These are phyloP conservation scores for Jackrogersella multiformis DNA, from an alignment of 495 filamentous ascomycete species.

Conservation along the genomic window DNA sequence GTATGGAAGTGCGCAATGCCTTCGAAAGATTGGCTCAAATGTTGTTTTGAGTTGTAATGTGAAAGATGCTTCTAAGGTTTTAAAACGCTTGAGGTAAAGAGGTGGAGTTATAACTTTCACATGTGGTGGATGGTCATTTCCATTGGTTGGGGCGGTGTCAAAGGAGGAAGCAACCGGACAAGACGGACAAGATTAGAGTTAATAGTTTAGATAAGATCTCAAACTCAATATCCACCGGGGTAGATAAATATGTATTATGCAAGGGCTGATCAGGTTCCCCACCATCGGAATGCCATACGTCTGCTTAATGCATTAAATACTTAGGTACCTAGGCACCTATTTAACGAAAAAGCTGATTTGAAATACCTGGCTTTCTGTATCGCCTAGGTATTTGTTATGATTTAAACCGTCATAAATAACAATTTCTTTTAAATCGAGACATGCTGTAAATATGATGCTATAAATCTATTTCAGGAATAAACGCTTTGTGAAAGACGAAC, in stretches of 20 bases:
- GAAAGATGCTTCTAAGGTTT: too few species aligned
- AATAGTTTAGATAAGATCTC: slow-evolving; percentile 35
- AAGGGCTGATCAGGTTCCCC: slow-evolving; percentile 28
- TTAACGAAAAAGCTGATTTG: too few species aligned
- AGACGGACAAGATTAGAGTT: neutral
- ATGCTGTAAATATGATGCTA: too few species aligned
- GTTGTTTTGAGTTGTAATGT: slow-evolving; percentile 11
- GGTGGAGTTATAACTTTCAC: slow-evolving; percentile 25
- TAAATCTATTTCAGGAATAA: too few species aligned
- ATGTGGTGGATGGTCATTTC: slow-evolving; percentile 21
- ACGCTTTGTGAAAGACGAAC: too few species aligned
- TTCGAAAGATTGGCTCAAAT: slow-evolving; percentile 26
- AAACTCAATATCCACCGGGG: slow-evolving; percentile 23
- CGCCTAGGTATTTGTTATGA: too few species aligned
- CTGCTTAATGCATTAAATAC: neutral
- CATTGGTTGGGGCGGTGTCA: slow-evolving; percentile 24
- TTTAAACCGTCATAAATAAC: too few species aligned
- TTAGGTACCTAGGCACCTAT: neutral
- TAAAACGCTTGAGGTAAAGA: slow-evolving; percentile 22
- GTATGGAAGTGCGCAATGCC: slow-evolving; percentile 14
- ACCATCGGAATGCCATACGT: slow-evolving; percentile 20
- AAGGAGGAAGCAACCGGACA: slow-evolving; percentile 23
- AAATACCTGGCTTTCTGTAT: too few species aligned
- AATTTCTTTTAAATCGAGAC: too few species aligned
- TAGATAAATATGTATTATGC: too few species aligned